Conservation (phyloP, 2,329 filamentous ascomycete genomes). For the Trichoderma aggressivum region DNA sequence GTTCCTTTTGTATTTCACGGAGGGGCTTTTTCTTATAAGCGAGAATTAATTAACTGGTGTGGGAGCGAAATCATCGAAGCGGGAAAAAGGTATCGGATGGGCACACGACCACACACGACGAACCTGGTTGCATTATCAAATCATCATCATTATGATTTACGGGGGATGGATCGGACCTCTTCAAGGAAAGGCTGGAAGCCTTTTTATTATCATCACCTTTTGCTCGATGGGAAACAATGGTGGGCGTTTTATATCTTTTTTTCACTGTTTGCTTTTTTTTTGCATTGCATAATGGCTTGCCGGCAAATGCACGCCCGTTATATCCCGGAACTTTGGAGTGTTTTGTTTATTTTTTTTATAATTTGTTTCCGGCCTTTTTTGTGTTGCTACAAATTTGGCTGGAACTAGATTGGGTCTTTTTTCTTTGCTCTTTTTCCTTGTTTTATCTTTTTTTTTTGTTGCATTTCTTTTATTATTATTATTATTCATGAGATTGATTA, state of each 20-base stretch:
- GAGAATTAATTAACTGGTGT: background rate
- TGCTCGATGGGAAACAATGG: background rate
- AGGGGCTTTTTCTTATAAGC: background rate
- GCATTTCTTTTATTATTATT: background rate
- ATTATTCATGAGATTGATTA: background rate
- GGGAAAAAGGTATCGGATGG: background rate
- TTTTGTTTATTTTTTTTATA: background rate
- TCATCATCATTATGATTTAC: background rate
- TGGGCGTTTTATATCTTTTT: conserved; percentile 8
- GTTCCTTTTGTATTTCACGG: background rate
- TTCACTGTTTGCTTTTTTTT: background rate
- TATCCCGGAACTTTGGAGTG: background rate
- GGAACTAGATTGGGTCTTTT: conserved; percentile 1
- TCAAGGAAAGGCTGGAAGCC: background rate
- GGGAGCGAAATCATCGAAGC: background rate
- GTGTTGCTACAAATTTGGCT: background rate
- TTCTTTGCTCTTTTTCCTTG: background rate
- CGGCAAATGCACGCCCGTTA: background rate
- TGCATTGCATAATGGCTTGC: conserved; percentile 4
- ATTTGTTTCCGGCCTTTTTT: background rate
- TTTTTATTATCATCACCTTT: background rate
- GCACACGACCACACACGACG: background rate
- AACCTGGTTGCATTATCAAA: background rate
- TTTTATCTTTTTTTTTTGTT: background rate
- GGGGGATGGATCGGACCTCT: background rate